Evolutionary conservation across 495 filamentous ascomycete genomes (phyloP), one percentile per base, ranked within the genome.

Genomic region (Letharia lupina): DNA sequence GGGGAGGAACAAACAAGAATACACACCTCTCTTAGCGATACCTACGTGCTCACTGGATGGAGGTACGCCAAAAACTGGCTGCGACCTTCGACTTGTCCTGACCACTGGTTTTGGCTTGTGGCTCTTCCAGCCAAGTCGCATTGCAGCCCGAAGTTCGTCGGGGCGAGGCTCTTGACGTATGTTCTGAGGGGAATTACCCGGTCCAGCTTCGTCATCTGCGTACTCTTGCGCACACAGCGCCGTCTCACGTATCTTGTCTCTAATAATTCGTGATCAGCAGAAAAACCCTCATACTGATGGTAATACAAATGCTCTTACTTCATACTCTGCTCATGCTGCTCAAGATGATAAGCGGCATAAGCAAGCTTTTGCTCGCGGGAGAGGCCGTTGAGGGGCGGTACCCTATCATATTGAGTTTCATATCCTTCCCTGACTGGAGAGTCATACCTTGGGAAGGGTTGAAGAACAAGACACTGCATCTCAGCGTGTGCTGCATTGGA

Each of bases 51-150:
- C 56, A 37, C 40, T 60, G 12, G 40, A 59, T 48, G 42, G 31
- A 33, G 42, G 63, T 12, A 65, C 9, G 20, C 58, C 39, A 45
- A 65, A 65, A 2, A 18, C 23, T 60, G 63, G 63, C 42, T 57
- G 63, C 20, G 56, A 60, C 52, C 63, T 44, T 37, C 56, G 56
- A 37, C 56, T 60, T 60, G 52, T 60, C 42, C 52, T 65, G 31
- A 65, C 63, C 63, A 60, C 56, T 45, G 63, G 63, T 39, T 65
- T 65, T 44, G 63, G 11, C 31, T 39, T 63, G 8, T 65, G 63
- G 37, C 63, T 56, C 58, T 65, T 65, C 63, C 63, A 65, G 33
- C n/a, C 41, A 35, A 35, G 18, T 18, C 56, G 63, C 40, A 65
- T 57, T 44, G 52, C 63, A n/a, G 41, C 35, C 7, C 47, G 63